Percentiles rank a stretch among this genome's conserved stretches.
Evolutionary conservation across 1,284 basidiomycete genomes (phyloP).

Genomic region (Baeospora myosura): DNA sequence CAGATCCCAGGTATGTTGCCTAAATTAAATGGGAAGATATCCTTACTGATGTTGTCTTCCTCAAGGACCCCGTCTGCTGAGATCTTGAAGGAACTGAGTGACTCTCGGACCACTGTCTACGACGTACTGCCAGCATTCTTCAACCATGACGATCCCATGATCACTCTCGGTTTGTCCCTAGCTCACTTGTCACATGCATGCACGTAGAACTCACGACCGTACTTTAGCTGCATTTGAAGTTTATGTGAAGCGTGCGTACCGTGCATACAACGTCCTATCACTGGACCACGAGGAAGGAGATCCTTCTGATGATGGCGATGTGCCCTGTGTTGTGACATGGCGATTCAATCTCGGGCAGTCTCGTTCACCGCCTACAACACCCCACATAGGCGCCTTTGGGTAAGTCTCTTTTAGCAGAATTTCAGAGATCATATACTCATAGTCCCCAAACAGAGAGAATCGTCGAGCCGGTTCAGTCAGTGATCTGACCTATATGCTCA

Average conservation of each 20-base stretch:
- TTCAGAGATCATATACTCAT: not conserved
- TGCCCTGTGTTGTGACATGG: conserved; percentile 82
- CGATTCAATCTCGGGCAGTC: conserved; percentile 88
- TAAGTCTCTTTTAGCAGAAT: conserved; percentile 27
- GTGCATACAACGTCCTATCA: conserved; percentile 87
- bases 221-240: conserved; percentile 85
- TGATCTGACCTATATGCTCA: conserved; percentile 88
- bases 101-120: conserved; percentile 95
- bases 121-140: conserved; percentile 98
- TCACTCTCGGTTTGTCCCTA: conserved; percentile 64
- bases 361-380: conserved; percentile 79
- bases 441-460: conserved; percentile 22
- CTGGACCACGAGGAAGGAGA: conserved; percentile 93
- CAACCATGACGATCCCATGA: conserved; percentile 76
- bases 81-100: conserved; percentile 87
- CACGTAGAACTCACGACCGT: conserved; percentile 10
- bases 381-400: conserved; percentile 65
- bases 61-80: conserved; percentile 74
- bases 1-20: conserved; percentile 45
- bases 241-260: conserved; percentile 93
- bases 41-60: conserved; percentile 5
- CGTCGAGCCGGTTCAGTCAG: conserved; percentile 83
- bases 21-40: not conserved
- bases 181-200: not conserved
- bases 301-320: conserved; percentile 68